phyloP scores from a whole-genome alignment of 1,284 basidiomycete genomes.

The Pseudozyma pruni region DNA sequence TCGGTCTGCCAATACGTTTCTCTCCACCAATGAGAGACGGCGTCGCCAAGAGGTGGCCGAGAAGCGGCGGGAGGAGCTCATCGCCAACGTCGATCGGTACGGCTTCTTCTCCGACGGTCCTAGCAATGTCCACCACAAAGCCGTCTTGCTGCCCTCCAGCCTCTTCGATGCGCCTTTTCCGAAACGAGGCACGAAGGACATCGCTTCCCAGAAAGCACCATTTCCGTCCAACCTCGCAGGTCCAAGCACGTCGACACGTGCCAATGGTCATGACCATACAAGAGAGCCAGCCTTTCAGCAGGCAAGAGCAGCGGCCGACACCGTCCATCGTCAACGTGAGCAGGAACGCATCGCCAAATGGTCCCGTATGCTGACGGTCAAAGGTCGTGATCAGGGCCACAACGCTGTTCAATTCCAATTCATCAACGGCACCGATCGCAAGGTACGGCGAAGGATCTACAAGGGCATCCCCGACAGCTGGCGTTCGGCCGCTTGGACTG shows the following conservation, averaged over 20 bases:
- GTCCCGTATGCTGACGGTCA: slow-evolving; percentile 50
- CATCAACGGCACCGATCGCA: slow-evolving; percentile 42
- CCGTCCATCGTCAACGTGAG: slow-evolving; percentile 36
- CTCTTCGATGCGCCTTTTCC: slow-evolving; percentile 32
- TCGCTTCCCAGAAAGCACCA: background rate
- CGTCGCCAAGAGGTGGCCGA: slow-evolving; percentile 41
- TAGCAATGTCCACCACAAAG: slow-evolving; percentile 20
- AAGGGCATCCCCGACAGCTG: slow-evolving; percentile 98
- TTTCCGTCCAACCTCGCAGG: slow-evolving; percentile 6
- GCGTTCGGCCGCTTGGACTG: slow-evolving; percentile 90
- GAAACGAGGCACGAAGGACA: slow-evolving; percentile 15
- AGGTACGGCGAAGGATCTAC: slow-evolving; percentile 78
- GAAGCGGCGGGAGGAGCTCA: slow-evolving; percentile 36
- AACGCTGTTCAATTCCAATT: slow-evolving; percentile 36
- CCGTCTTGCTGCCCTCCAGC: slow-evolving; percentile 16
- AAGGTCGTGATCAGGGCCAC: slow-evolving; percentile 43
- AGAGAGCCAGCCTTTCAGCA: slow-evolving; percentile 8
- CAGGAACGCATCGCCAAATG: slow-evolving; percentile 54
- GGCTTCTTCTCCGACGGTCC: slow-evolving; percentile 46
- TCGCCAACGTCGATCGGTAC: slow-evolving; percentile 53
- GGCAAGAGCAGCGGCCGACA: slow-evolving; percentile 29
- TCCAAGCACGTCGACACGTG: background rate
- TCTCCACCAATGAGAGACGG: slow-evolving; percentile 36
- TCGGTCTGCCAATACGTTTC: slow-evolving; percentile 11
- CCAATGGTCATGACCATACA: slow-evolving; percentile 4